Evolutionary conservation across 1,284 basidiomycete genomes (phyloP), one percentile per base, ranked within the genome.

Genomic region (Agaricales sp.): DNA sequence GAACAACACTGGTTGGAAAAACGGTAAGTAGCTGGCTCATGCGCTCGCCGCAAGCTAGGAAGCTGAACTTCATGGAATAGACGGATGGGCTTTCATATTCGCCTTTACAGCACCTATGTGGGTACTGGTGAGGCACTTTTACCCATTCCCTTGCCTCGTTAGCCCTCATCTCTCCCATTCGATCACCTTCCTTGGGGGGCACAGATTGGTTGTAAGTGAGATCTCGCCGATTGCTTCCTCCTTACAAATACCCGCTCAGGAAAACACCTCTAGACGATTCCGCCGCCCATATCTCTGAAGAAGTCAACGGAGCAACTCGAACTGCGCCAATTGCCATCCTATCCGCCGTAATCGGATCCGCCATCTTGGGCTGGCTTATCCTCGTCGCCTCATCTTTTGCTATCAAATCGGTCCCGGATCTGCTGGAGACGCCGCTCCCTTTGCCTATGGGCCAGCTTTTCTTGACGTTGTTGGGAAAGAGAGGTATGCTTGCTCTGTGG

Each of bases 301-400:
- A 88, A 62, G 77, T 80, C 0, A 65, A 80, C 3, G 78, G 79
- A 37, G 85, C 85, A 2, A 73, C 76, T 11, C 68, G 70, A 47
- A 78, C 80, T n/a, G 83, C 86, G 1, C 88, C 88, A 1, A 76
- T 87, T 48, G 87, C 88, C 1, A 90, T 92, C 57, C 68, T 88
- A 22, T 65, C 78, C 25, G 77, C 77, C 24, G 80, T 83, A 13
- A 69, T 67, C 16, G 72, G 66, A 4, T 82, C 81, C 2, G 72
- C 77, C 23, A 63, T 68, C 38, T 60, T 86, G 2, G 84, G 82
- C 35, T 86, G 80, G 80, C 56, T 84, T 16, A 57, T 82, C 3
- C 64, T 73, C 37, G 80, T 87, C 48, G 73, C 79, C 1, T 74
- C 78, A 2, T 83, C 81, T 3, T 87, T 79, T 57, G 80, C 77